These are phyloP conservation scores for Myxozyma nipponensis DNA, from an alignment of 805 yeast genomes.

Conservation along the genomic window DNA sequence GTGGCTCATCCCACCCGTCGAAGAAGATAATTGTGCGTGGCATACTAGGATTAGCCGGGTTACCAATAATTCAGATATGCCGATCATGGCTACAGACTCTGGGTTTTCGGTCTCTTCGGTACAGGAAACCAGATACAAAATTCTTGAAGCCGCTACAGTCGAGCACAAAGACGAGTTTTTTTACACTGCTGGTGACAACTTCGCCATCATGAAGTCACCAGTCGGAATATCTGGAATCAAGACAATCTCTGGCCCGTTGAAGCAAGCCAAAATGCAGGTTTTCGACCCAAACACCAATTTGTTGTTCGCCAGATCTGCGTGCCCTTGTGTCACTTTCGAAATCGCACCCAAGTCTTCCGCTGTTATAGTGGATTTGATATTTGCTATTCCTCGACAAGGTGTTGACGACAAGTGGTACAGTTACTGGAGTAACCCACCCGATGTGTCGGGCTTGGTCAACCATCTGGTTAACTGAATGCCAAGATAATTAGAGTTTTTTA, in stretches of 20 bases:
- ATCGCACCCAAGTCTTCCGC: background rate
- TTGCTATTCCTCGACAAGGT: slow-evolving; percentile 8
- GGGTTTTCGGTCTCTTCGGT: slow-evolving; percentile 21
- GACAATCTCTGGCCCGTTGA: background rate
- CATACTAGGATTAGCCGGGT: slow-evolving; percentile 29
- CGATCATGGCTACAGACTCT: slow-evolving; percentile 17
- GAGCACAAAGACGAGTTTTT: background rate
- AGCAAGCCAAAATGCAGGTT: background rate
- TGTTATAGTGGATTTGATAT: slow-evolving; percentile 5
- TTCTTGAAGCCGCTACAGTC: background rate
- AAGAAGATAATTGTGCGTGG: slow-evolving; percentile 12
- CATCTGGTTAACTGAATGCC: too few relatives aligned
- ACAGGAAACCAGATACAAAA: background rate
- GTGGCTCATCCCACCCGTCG: slow-evolving; percentile 27
- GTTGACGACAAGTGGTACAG: background rate
- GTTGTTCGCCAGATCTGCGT: slow-evolving; percentile 5
- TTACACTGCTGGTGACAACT: slow-evolving; percentile 2
- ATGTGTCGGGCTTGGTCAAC: background rate
- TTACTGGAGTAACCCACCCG: background rate
- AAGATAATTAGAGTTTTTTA: too few relatives aligned
- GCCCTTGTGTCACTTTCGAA: slow-evolving; percentile 4
- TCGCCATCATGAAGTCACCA: slow-evolving; percentile 6
- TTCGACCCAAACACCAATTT: slow-evolving; percentile 14
- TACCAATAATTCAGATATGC: slow-evolving; percentile 4
- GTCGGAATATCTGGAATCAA: slow-evolving; percentile 8